Evolutionary conservation across 2,329 filamentous ascomycete species (phyloP), one percentile per base, ranked within the genome.

Genomic region (Hortaea werneckii): DNA sequence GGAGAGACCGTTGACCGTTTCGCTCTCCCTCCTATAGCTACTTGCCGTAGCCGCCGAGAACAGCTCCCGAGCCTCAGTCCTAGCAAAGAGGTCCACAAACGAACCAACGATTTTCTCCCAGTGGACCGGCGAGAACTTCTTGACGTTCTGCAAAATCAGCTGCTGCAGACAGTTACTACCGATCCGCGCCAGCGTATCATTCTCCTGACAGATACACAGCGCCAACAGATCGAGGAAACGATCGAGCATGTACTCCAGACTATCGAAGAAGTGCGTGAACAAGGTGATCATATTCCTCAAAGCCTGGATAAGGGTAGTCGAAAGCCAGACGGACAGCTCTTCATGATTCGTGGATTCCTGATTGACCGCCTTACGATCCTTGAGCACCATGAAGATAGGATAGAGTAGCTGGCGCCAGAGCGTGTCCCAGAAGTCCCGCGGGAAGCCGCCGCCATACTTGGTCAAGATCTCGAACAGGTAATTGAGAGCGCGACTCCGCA

Each of bases 261-360:
- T 82, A 48, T 94, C 87, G 54, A 98, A 99, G 67, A 96, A 98
- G 67, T 99, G 94, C 0, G 94, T 98, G 66, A 98, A 98, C 26
- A 99, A 78, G 1, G 87, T 90, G 58, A 99, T 96, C 86, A 98
- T 95, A 67, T 96, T 95, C 48, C 92, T 83, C 45, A 99, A 72
- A 1, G 92, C 92, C 65, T 99, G 92, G 37, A 99, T 98, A 87
- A 99, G 95, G 6, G 92, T 99, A 0, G 92, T 98, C 0, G 92
- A 96, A 26, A 99, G 75, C 92, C 92, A 99, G 2, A 99, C 92
- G 0, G 92, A 96, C 13, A 96, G 75, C 62, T 98, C 92, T 66
- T 98, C 94, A 58, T 95, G 89, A 59, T 90, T 96, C 32, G 90
- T 78, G 10, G 90, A 89, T 60, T 95, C 95, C 27, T 83, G 83